phyloP scores from a whole-genome alignment of 805 yeast species.

The Schizosaccharomyces cryophilus region DNA sequence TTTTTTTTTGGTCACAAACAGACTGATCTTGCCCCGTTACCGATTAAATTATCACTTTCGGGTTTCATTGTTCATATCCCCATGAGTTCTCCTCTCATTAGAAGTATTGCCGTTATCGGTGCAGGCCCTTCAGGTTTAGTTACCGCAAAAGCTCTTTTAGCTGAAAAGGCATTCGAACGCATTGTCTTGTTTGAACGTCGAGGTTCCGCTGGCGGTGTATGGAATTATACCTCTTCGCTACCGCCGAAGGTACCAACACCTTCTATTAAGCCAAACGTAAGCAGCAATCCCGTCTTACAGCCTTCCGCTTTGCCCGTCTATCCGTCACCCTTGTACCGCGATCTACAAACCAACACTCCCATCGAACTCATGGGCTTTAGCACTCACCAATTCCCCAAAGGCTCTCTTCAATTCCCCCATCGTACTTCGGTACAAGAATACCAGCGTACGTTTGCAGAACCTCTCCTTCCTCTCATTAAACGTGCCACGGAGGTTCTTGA shows the following conservation, averaged over 20 bases:
- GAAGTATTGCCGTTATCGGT: conserved; percentile 39
- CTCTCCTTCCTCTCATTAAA: neutral
- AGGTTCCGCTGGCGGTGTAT: conserved; percentile 40
- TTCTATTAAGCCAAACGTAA: neutral
- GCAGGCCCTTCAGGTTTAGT: conserved; percentile 60
- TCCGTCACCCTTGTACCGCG: conserved; percentile 30
- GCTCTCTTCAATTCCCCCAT: conserved; percentile 12
- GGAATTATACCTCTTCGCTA: conserved; percentile 29
- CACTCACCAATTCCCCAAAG: conserved; percentile 20
- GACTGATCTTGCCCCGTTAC: too few species aligned
- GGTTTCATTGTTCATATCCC: too few species aligned
- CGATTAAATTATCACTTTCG: neutral
- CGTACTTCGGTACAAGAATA: neutral
- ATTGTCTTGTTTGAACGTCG: conserved; percentile 37
- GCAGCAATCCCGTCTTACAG: neutral
- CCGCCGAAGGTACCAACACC: neutral
- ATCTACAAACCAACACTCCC: conserved; percentile 43
- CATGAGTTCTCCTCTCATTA: neutral
- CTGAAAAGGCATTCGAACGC: conserved; percentile 21
- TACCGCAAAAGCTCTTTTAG: conserved; percentile 34
- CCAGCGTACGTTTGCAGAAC: neutral
- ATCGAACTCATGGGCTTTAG: conserved; percentile 39
- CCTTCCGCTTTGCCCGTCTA: neutral
- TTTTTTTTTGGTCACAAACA: too few species aligned
- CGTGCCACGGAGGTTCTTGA: neutral